These are phyloP conservation scores for Dujonia santamariae DNA, from an alignment of 1,139 yeast genomes.

Conservation along the genomic window DNA sequence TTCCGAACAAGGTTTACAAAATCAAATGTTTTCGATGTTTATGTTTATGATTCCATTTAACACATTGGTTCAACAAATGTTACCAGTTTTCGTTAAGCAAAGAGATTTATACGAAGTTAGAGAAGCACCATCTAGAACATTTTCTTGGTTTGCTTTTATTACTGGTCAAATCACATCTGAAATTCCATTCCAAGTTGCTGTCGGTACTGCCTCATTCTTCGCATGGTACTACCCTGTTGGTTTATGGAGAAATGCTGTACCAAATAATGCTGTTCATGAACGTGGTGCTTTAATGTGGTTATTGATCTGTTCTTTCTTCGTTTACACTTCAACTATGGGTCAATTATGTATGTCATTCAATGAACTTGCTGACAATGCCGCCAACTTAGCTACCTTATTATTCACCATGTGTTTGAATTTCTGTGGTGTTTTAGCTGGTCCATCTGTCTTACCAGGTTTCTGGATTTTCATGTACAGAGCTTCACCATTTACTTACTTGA, in stretches of 20 bases:
- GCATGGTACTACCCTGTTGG: conserved; percentile 45
- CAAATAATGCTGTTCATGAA: conserved; percentile 24
- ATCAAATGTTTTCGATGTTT: conserved; percentile 53
- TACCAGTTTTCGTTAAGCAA: conserved; percentile 30
- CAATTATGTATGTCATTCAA: conserved; percentile 61
- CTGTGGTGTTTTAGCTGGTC: conserved; percentile 78
- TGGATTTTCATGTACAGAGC: conserved; percentile 61
- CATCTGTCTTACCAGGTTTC: conserved; percentile 46
- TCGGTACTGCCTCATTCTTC: conserved; percentile 35
- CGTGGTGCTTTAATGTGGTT: conserved; percentile 74
- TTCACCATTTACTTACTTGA: conserved; percentile 36
- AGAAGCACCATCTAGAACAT: conserved; percentile 29
- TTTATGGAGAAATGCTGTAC: conserved; percentile 30
- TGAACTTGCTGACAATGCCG: conserved; percentile 72
- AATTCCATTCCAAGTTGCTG: conserved; percentile 30
- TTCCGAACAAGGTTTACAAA: conserved; percentile 40
- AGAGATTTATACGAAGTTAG: conserved; percentile 38
- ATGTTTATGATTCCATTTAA: conserved; percentile 48
- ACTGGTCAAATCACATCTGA: conserved; percentile 34
- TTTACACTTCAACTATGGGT: conserved; percentile 64
- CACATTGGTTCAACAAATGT: conserved; percentile 54
- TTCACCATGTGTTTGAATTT: conserved; percentile 63
- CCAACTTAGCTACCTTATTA: conserved; percentile 59
- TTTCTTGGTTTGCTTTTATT: conserved; percentile 38
- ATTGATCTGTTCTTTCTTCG: conserved; percentile 49